These are phyloP conservation scores for Cercophora newfieldiana DNA, from an alignment of 495 filamentous ascomycete species.

Conservation along the genomic window DNA sequence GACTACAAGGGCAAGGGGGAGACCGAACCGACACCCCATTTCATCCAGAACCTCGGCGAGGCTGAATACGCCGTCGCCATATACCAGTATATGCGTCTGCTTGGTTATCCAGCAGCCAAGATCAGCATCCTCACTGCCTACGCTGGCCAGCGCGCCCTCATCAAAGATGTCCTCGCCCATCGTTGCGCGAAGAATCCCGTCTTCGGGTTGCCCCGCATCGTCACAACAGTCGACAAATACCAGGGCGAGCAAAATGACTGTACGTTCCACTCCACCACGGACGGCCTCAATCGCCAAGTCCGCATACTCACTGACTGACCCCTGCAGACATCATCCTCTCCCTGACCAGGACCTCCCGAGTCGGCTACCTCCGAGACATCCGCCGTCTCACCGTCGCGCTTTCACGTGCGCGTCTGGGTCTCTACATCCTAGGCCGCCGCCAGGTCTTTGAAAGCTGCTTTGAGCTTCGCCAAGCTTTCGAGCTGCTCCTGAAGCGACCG, in stretches of 20 bases:
- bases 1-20: slow-evolving; percentile 93
- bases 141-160: slow-evolving; percentile 88
- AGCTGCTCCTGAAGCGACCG: slow-evolving; percentile 65
- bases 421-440: slow-evolving; percentile 90
- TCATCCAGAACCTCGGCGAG: slow-evolving; percentile 95
- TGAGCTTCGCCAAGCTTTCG: slow-evolving; percentile 85
- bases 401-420: slow-evolving; percentile 84
- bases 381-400: slow-evolving; percentile 95
- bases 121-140: slow-evolving; percentile 93
- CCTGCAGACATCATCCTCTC: slow-evolving; percentile 84
- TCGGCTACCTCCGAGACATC: slow-evolving; percentile 93
- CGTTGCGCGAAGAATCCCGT: slow-evolving; percentile 78
- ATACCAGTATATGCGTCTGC: slow-evolving; percentile 95
- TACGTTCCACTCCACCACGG: too few relatives aligned
- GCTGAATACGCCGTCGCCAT: slow-evolving; percentile 95
- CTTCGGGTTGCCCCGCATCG: slow-evolving; percentile 87
- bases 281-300: slow-evolving; percentile 19
- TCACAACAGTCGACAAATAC: slow-evolving; percentile 96
- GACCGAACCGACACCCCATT: slow-evolving; percentile 89
- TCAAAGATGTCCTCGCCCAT: slow-evolving; percentile 84
- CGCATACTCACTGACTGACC: slow-evolving; percentile 16
- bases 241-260: slow-evolving; percentile 99
- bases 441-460: slow-evolving; percentile 87
- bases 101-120: slow-evolving; percentile 89
- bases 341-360: slow-evolving; percentile 79